Evolutionary conservation across 176 grass and related monocot genomes (phyloP), one percentile per base, ranked within the genome.

Genomic region (Rhynchospora breviuscula): DNA sequence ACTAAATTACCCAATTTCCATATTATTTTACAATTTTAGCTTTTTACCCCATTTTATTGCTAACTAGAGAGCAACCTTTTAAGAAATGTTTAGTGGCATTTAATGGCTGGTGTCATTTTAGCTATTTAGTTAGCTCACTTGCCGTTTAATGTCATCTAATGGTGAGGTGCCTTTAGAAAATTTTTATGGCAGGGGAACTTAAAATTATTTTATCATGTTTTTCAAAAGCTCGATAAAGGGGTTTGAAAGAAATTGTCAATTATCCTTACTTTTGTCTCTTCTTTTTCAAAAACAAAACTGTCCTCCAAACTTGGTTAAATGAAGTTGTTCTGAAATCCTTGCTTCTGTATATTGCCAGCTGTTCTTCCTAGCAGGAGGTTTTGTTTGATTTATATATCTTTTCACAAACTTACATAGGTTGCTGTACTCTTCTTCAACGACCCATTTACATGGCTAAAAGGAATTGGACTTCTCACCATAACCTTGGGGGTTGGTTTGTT

Each of bases 361-460:
- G 35, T 40, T 40, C 35, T 71, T 71, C 18, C 67, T 71, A 47
- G 10, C 10, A 15, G 35, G 43, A 71, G 40, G 43, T 56, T 77
- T 63, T 25, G 58, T 46, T 81, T 21, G 33, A 81, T 82, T 82
- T 63, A 53, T 82, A 43, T 52, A 48, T 65, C 7, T 67, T 22
- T 82, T 67, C 43, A 61, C 83, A 67, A 87, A 83, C 31, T 67
- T 6, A 69, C 19, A 43, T 91, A 98, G 96, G 93, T 98, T 86
- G 96, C 96, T 35, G 96, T 95, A 81, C 89, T 95, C 79, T 91
- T 93, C 89, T 98, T 95, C 73, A 85, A 95, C 29, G 96, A 98
- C 87, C 69, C 81, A 64, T 98, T 98, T 91, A 98, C 96, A 78
- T 98, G 90, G 92, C 85, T 98, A 59, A 95, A 98, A 84, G 96